Evolutionary conservation across 305 asterid genomes (phyloP), one percentile per base, ranked within the genome.

Genomic region (Fraxinus platypoda): DNA sequence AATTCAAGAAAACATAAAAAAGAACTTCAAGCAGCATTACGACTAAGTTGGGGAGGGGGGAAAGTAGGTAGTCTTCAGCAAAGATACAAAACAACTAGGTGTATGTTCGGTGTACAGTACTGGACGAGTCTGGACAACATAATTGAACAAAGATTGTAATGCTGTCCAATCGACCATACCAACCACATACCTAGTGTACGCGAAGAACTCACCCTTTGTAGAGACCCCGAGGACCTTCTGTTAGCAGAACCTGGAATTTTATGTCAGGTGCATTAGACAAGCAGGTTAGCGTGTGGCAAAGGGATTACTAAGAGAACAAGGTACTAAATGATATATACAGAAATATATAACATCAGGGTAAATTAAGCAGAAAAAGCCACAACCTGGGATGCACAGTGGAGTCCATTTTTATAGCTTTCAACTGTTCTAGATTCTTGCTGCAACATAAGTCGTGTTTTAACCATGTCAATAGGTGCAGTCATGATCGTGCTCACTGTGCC

Each of bases 371-470:
- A 79, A 77, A 78, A 83, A 82, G 78, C 43, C 46, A 78, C 70
- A 68, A 96, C 99, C 98, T 96, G 93, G 87, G 88, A 93, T 52
- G 94, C 98, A 84, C 99, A 96, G 41, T 96, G 98, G 79, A 94
- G 66, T 78, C 97, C 99, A 77, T 88, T 93, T 89, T 86, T 91
- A 85, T 94, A 96, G 87, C 84, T 85, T 85, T 94, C 95, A 31
- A 74, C 88, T 83, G 83, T 75, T 74, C 87, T 86, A 43, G 98
- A 93, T 82, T 91, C 94, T 81, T 89, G 85, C 83, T 96, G 98
- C 94, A 96, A 78, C 99, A 94, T 96, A 75, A 96, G 97, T 85
- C 99, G 94, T 74, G 99, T 96, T 91, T 95, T 96, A 80, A 96
- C 91, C 95, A 91, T 91, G 88, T 96, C 98, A 64, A 93, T 77